Conservation (phyloP, 345 rosid species). For the Alliaria petiolata region DNA sequence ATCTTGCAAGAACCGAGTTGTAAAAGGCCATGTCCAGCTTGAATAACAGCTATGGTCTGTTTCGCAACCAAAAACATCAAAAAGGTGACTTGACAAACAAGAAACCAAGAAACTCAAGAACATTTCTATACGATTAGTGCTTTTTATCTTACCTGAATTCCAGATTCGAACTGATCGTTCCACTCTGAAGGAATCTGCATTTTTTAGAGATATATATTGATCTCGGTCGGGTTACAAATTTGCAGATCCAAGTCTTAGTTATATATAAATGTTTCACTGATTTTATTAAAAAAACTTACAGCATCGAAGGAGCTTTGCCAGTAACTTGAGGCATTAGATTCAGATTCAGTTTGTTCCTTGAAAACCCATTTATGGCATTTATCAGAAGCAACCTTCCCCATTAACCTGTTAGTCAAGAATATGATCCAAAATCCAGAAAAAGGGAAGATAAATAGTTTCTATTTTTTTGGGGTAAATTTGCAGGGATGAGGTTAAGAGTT, state of each 20-base stretch:
- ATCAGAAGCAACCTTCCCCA: slow-evolving; percentile 99
- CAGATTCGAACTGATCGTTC: slow-evolving; percentile 98
- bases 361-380: slow-evolving; percentile 99
- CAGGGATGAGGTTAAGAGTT: not conserved
- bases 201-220: not conserved
- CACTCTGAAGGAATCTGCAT: slow-evolving; percentile 95
- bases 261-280: not conserved
- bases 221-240: not conserved
- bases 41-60: slow-evolving; percentile 97
- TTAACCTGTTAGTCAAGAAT: slow-evolving; percentile 53
- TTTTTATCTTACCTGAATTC: slow-evolving; percentile 64
- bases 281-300: slow-evolving; percentile 36
- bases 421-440: slow-evolving; percentile 4
- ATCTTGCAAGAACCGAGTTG: slow-evolving; percentile 95
- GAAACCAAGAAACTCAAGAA: not conserved
- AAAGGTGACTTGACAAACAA: slow-evolving; percentile 13
- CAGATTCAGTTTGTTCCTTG: slow-evolving; percentile 92
- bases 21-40: slow-evolving; percentile 97
- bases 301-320: slow-evolving; percentile 99
- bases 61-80: not conserved
- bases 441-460: slow-evolving; percentile 1
- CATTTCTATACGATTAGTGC: not conserved
- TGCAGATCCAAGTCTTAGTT: not conserved
- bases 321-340: slow-evolving; percentile 86
- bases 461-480: not conserved